phyloP scores from a whole-genome alignment of 805 yeast genomes.

The Blastobotrys robertii region DNA sequence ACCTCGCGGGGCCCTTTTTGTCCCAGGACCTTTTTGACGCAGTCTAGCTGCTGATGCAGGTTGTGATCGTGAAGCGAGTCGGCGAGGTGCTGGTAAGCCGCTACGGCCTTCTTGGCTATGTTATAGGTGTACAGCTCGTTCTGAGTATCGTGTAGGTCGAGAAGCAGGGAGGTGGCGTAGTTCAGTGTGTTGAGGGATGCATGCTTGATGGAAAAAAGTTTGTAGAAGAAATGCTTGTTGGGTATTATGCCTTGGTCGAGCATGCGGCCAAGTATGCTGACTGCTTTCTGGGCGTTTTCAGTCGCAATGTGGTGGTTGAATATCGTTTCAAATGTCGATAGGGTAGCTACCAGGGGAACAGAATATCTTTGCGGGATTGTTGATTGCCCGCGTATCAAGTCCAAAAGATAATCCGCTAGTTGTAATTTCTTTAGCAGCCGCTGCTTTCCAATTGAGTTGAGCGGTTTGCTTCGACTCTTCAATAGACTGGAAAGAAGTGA shows the following conservation, averaged over 20 bases:
- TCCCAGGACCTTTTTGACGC: not conserved
- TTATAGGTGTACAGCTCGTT: no score
- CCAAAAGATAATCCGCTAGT: slow-evolving; percentile 11
- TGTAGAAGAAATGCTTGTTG: slow-evolving; percentile 8
- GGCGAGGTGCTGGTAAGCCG: no score
- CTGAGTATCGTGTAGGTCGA: no score
- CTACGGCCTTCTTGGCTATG: no score
- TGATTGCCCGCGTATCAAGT: slow-evolving; percentile 1
- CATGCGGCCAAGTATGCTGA: slow-evolving; percentile 16
- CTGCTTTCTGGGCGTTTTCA: slow-evolving; percentile 13
- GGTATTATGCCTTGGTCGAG: slow-evolving; percentile 8
- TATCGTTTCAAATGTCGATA: slow-evolving; percentile 14
- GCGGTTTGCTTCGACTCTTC: slow-evolving; percentile 5
- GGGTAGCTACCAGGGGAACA: slow-evolving; percentile 15
- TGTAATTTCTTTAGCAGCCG: slow-evolving; percentile 10
- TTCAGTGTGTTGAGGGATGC: no score
- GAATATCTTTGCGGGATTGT: not conserved
- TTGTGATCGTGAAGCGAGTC: no score
- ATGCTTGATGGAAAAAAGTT: slow-evolving; percentile 1
- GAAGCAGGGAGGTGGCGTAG: no score
- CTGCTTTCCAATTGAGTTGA: not conserved
- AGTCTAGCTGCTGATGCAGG: no score
- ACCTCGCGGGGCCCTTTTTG: slow-evolving; percentile 1
- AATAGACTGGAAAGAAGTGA: slow-evolving; percentile 11
- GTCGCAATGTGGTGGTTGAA: slow-evolving; percentile 15